A percentile compares a stretch with the other conserved stretches of the same genome.
phyloP scores from a whole-genome alignment of 306 rosid species.

The Citrullus mucosospermus region DNA sequence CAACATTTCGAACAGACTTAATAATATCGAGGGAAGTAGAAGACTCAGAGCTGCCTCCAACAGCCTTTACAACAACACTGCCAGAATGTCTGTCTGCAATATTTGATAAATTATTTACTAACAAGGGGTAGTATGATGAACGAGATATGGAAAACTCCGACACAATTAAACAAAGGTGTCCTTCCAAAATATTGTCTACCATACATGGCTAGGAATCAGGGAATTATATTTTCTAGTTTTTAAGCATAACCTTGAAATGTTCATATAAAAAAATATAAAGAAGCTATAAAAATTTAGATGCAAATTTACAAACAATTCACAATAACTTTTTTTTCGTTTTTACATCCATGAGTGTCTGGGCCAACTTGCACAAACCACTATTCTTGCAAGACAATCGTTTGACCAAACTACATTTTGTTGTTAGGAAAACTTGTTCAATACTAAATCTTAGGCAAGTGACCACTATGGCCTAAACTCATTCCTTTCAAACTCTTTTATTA shows the following conservation, averaged over 20 bases:
- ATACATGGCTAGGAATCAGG: background rate
- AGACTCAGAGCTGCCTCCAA: constrained; percentile 62
- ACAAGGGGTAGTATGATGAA: background rate
- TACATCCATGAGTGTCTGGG: background rate
- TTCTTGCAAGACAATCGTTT: background rate
- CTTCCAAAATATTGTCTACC: background rate
- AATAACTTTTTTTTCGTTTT: background rate
- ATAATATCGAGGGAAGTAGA: constrained; percentile 52
- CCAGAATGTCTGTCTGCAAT: constrained; percentile 30
- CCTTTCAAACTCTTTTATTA: background rate
- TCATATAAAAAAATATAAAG: background rate
- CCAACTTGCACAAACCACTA: background rate
- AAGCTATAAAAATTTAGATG: background rate
- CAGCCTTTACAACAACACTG: constrained; percentile 45
- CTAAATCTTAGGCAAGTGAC: background rate
- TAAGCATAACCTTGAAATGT: background rate
- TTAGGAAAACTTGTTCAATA: background rate
- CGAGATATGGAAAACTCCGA: background rate
- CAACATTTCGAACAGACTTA: constrained; percentile 61
- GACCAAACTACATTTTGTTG: background rate
- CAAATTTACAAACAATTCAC: background rate
- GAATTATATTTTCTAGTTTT: background rate
- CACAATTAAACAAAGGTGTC: background rate
- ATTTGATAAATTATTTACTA: background rate
- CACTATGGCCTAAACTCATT: background rate